A percentile compares a stretch with the other conserved stretches of the same genome.
Conservation (phyloP, 2,329 filamentous ascomycete species). For the Elsinoe fawcettii region DNA sequence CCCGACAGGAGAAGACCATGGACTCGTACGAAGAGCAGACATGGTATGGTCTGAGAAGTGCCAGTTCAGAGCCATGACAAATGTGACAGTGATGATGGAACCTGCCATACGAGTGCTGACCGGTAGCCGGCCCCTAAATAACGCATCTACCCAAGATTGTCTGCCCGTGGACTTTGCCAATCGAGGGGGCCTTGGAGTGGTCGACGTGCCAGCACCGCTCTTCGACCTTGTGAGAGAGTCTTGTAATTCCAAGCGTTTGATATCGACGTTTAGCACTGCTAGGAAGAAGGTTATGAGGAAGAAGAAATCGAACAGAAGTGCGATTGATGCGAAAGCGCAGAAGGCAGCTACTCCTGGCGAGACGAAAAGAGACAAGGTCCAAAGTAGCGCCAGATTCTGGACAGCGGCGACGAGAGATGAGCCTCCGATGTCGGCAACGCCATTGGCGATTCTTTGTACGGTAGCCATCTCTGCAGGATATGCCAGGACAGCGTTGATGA, state of each 20-base stretch:
- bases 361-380: constrained; percentile 57
- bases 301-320: constrained; percentile 68
- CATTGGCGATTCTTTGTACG: constrained; percentile 61
- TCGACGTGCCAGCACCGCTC: constrained; percentile 18
- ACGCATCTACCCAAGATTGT: constrained; percentile 52
- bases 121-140: constrained; percentile 58
- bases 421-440: constrained; percentile 65
- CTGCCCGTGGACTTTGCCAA: constrained; percentile 26
- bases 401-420: constrained; percentile 59
- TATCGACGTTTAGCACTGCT: constrained; percentile 70
- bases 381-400: constrained; percentile 62
- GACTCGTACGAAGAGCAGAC: constrained; percentile 8
- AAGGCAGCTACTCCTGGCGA: constrained; percentile 66
- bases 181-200: constrained; percentile 17
- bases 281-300: constrained; percentile 75
- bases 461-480: constrained; percentile 63
- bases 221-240: constrained; percentile 54
- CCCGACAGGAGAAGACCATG: constrained; percentile 13
- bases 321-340: constrained; percentile 67
- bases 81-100: constrained; percentile 63
- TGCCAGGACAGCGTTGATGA: constrained; percentile 69
- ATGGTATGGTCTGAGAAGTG: constrained; percentile 59
- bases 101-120: constrained; percentile 68
- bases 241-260: constrained; percentile 65
- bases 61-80: constrained; percentile 66